Evolutionary conservation across 1,284 basidiomycete species (phyloP).

Genomic region (Acaromyces ingoldii): DNA sequence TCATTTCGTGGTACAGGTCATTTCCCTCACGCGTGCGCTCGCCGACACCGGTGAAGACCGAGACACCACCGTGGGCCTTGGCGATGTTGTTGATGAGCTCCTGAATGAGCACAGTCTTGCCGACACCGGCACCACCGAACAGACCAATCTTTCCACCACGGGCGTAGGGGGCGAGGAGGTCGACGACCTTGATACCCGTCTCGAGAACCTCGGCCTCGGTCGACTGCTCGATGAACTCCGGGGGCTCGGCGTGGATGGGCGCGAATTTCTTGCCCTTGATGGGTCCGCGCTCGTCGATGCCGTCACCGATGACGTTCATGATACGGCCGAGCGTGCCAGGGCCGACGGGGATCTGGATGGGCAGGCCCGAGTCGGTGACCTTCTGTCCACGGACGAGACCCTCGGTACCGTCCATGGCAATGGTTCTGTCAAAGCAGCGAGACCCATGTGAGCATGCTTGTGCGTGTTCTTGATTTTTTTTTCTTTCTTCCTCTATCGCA

Average conservation of each 20-base stretch:
- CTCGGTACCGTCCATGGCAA: conserved; percentile 80
- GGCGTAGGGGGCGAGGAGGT: conserved; percentile 96
- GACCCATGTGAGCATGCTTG: background rate
- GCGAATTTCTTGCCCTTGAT: conserved; percentile 77
- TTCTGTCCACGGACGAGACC: conserved; percentile 98
- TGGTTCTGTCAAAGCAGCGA: conserved; percentile 23
- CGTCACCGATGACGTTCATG: conserved; percentile 99
- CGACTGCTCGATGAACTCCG: conserved; percentile 94
- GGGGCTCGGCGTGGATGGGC: conserved; percentile 95
- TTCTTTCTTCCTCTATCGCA: background rate
- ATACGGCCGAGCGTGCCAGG: conserved; percentile 90
- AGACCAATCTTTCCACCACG: conserved; percentile 99
- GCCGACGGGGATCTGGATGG: conserved; percentile 94
- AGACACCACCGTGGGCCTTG: conserved; percentile 99
- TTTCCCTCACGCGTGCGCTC: conserved; percentile 99
- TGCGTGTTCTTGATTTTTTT: background rate
- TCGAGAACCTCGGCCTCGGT: conserved; percentile 96
- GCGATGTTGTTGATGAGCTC: conserved; percentile 99
- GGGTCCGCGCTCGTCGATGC: conserved; percentile 97
- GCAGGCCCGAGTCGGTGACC: conserved; percentile 91
- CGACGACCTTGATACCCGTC: conserved; percentile 99
- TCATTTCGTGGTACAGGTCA: conserved; percentile 99
- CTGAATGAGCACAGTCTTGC: conserved; percentile 97
- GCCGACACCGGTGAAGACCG: conserved; percentile 98
- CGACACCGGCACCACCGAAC: conserved; percentile 99